Evolutionary conservation across 2,329 filamentous ascomycete species (phyloP).

Genomic region (Phaeomoniella chlamydospora): DNA sequence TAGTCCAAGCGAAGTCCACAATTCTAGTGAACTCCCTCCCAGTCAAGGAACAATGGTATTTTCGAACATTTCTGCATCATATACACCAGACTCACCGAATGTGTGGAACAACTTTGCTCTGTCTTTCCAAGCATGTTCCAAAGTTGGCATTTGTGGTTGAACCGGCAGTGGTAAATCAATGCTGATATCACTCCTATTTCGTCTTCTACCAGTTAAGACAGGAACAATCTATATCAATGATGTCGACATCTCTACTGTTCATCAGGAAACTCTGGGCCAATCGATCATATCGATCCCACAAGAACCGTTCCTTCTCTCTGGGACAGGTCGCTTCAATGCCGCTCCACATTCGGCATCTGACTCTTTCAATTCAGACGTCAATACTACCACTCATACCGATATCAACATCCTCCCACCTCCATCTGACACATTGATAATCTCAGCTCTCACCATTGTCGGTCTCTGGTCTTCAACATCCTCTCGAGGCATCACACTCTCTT

Average conservation of each 20-base stretch:
- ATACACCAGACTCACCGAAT: conserved; percentile 4
- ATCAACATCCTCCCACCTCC: not conserved
- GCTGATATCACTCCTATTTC: conserved; percentile 31
- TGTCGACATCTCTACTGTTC: conserved; percentile 28
- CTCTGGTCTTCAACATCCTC: conserved; percentile 20
- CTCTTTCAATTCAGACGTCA: not conserved
- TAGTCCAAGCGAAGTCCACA: conserved; percentile 19
- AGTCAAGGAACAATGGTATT: conserved; percentile 10
- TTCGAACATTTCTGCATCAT: conserved; percentile 7
- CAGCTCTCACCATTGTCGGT: conserved; percentile 22
- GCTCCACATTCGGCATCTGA: conserved; percentile 16
- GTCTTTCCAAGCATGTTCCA: not conserved
- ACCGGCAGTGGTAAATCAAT: conserved; percentile 34
- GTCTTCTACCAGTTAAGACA: conserved; percentile 29
- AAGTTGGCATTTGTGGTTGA: conserved; percentile 3
- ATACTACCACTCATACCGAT: conserved; percentile 3
- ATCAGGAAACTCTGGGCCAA: conserved; percentile 29
- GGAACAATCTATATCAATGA: conserved; percentile 33
- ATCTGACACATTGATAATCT: conserved; percentile 13
- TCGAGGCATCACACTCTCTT: conserved; percentile 21
- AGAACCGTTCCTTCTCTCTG: conserved; percentile 27
- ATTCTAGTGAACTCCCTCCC: conserved; percentile 10
- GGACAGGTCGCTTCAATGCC: conserved; percentile 16
- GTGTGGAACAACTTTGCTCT: conserved; percentile 1
- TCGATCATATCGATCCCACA: conserved; percentile 34